Evolutionary conservation across 2,329 filamentous ascomycete genomes (phyloP), one percentile per base, ranked within the genome.

Genomic region (Magnaporthiopsis rhizophila): DNA sequence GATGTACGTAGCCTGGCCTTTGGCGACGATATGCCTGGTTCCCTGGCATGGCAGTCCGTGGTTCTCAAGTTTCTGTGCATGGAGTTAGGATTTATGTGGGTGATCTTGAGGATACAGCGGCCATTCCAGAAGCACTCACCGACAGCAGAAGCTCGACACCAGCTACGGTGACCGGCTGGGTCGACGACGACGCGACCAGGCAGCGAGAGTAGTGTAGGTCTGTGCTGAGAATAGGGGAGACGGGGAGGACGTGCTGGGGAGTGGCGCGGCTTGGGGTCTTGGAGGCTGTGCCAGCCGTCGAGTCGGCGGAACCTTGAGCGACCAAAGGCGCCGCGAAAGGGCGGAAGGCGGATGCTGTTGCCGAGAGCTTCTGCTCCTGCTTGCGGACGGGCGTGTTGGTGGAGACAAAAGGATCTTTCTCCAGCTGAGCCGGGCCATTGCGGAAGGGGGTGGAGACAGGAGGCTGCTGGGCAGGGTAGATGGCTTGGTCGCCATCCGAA

Each of bases 281-380:
- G 4, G 65, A 66, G 32, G 63, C 58, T 59, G 45, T 53, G 21
- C 45, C 45, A n/a, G 21, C 7, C 18, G 45, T 53, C 2, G 50
- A 64, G 38, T 68, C 68, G 7, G 45, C 60, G 3, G 70, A 71
- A 21, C 68, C 69, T 64, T 69, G 58, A 64, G 68, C 64, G 64
- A 71, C 60, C 62, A 69, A 58, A 1, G 70, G 69, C 26, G 68
- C 66, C 38, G 72, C 72, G 62, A 80, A 74, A 7, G 88, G 88
- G 21, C 80, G 83, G 68, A 90, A 90, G 1, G 80, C 72, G 1
- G 83, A 84, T 1, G 87, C 87, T 8, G 83, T 88, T 1, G 88
- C 85, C 4, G 87, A 90, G 28, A 91, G 75, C 67, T 84, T 82
- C 65, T 77, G 79, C 61, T 74, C 65, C 61, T 69, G 36, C 68